Percentiles rank a stretch among this genome's conserved stretches.
Conservation (phyloP, 352 stramenopile genomes). For the Phytophthora fragariaefolia region DNA sequence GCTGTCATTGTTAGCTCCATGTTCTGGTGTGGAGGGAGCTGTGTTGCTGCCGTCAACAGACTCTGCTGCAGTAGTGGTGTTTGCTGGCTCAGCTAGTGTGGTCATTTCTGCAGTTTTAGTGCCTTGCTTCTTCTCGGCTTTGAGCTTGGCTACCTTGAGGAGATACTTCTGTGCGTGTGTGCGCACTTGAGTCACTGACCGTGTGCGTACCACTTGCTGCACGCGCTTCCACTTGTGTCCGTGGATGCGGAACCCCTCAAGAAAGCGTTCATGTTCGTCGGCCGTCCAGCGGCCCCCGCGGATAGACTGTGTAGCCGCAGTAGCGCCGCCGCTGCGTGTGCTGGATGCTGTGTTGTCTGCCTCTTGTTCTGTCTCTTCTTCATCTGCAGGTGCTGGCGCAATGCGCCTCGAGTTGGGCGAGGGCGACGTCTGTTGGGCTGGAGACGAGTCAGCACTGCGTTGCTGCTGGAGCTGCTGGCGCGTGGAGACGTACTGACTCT, state of each 20-base stretch:
- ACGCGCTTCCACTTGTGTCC: constrained; percentile 93
- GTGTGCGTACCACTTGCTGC: constrained; percentile 86
- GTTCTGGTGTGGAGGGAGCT: constrained; percentile 48
- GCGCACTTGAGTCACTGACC: constrained; percentile 89
- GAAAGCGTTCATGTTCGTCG: constrained; percentile 88
- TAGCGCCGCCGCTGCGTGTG: constrained; percentile 9
- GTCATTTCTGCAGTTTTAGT: constrained; percentile 38
- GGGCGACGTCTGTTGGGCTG: constrained; percentile 39
- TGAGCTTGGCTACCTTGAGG: constrained; percentile 90
- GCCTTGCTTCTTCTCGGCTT: constrained; percentile 79
- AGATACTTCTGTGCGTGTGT: constrained; percentile 91
- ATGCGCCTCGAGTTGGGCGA: constrained; percentile 52
- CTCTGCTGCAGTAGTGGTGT: constrained; percentile 8
- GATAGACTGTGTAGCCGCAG: constrained; percentile 57
- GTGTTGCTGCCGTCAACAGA: constrained; percentile 37
- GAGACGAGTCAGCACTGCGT: constrained; percentile 34
- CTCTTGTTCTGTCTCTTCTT: constrained; percentile 71
- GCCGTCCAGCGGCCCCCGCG: constrained; percentile 85
- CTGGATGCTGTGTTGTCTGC: constrained; percentile 37
- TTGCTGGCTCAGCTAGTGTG: constrained; percentile 26
- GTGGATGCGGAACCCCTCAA: constrained; percentile 86
- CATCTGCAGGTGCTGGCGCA: constrained; percentile 62
- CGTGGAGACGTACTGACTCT: constrained; percentile 29
- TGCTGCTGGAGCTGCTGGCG: constrained; percentile 26
- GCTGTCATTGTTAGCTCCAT: constrained; percentile 25